Conservation (phyloP, 2,329 filamentous ascomycete species). For the Penicillium oxalicum region DNA sequence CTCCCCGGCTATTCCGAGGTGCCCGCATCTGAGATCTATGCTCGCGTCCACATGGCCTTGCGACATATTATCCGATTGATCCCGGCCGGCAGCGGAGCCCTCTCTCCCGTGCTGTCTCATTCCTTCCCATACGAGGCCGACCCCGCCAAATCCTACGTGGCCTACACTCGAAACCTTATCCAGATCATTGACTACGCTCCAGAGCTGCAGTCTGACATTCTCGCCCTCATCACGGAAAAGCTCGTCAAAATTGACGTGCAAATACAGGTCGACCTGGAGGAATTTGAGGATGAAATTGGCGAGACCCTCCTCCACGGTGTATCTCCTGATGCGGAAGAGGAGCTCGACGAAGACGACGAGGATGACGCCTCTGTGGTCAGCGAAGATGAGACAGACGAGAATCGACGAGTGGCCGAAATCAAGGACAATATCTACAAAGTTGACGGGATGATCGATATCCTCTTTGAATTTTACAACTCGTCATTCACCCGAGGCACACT, state of each 20-base stretch:
- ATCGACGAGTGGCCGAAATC: constrained; percentile 57
- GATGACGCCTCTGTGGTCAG: constrained; percentile 61
- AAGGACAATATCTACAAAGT: constrained; percentile 84
- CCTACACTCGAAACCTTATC: constrained; percentile 83
- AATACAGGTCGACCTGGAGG: constrained; percentile 88
- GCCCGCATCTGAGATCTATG: constrained; percentile 58
- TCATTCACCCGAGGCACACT: constrained; percentile 64
- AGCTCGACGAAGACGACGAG: constrained; percentile 53
- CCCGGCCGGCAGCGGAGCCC: constrained; percentile 66
- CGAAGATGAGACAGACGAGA: constrained; percentile 48
- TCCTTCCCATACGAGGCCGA: constrained; percentile 75
- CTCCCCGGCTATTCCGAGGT: constrained; percentile 54
- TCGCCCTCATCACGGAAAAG: constrained; percentile 76
- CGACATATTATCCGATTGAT: constrained; percentile 73
- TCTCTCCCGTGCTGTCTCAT: constrained; percentile 60
- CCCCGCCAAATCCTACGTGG: constrained; percentile 69
- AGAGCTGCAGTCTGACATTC: constrained; percentile 69
- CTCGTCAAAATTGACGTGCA: constrained; percentile 93
- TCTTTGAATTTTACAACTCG: constrained; percentile 77
- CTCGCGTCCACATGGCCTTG: constrained; percentile 69
- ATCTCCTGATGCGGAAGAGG: constrained; percentile 37
- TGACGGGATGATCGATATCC: constrained; percentile 78
- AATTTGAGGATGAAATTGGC: constrained; percentile 81
- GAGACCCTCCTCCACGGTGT: constrained; percentile 57
- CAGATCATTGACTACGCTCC: constrained; percentile 71